These are phyloP conservation scores for Phytopythium delawarense DNA, from an alignment of 352 stramenopile species.

Conservation along the genomic window DNA sequence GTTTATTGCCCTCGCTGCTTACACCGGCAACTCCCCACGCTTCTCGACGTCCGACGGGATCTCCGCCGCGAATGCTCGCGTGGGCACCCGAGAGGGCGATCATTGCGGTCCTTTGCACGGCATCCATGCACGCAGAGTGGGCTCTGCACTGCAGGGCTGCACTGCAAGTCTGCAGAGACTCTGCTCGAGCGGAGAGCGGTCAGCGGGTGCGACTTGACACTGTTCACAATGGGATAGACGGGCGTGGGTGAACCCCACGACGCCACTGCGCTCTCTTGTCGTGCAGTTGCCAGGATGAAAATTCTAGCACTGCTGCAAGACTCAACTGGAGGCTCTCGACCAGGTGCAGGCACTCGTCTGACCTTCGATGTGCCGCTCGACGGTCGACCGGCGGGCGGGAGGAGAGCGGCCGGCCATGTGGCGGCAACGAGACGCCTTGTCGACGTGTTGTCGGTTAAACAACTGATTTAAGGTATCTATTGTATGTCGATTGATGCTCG, in stretches of 20 bases:
- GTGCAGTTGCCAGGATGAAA: neutral
- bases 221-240: neutral
- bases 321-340: neutral
- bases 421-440: neutral
- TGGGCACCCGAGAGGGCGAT: no score
- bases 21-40: neutral
- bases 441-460: neutral
- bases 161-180: no score
- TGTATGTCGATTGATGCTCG: no score
- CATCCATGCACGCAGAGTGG: no score
- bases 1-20: neutral
- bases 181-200: neutral
- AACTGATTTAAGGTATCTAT: no score
- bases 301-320: neutral
- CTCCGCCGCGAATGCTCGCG: no score
- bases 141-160: no score
- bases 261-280: neutral
- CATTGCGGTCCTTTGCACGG: no score
- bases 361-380: no score
- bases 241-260: neutral
- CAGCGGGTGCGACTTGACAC: neutral
- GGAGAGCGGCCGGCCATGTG: neutral
- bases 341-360: no score
- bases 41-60: neutral
- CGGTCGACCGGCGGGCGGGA: slow-evolving; percentile 1